phyloP scores from a whole-genome alignment of 2,329 filamentous ascomycete species.

The Cladosporium sp. region DNA sequence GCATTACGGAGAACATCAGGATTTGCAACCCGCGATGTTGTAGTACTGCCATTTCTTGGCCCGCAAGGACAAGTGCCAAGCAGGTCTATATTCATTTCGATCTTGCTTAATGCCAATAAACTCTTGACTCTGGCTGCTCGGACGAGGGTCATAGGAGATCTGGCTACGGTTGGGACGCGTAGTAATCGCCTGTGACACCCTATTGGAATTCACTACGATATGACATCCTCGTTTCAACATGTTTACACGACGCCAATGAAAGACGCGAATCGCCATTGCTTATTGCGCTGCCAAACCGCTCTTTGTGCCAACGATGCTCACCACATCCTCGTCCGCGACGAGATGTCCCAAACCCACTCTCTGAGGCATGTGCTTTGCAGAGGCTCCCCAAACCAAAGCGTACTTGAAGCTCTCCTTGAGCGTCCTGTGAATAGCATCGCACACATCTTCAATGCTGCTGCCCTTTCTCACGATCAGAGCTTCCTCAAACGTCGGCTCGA shows the following conservation, averaged over 20 bases:
- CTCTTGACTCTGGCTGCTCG: too few relatives aligned
- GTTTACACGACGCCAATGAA: too few relatives aligned
- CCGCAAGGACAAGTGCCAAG: background rate
- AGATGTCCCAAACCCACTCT: conserved; percentile 79
- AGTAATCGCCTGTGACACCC: too few relatives aligned
- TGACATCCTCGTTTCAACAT: too few relatives aligned
- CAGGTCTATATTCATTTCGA: background rate
- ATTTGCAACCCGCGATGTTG: too few relatives aligned
- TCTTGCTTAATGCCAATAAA: conserved; percentile 1
- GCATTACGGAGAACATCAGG: too few relatives aligned
- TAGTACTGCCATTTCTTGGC: background rate
- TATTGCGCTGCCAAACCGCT: conserved; percentile 30
- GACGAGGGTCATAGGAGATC: too few relatives aligned
- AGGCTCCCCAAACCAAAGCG: conserved; percentile 94
- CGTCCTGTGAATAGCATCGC: conserved; percentile 87
- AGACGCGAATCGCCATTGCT: background rate
- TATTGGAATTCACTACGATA: too few relatives aligned
- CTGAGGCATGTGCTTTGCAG: conserved; percentile 90
- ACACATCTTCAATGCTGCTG: conserved; percentile 92
- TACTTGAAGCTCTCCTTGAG: conserved; percentile 99
- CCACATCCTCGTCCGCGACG: conserved; percentile 67
- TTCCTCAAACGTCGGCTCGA: conserved; percentile 83
- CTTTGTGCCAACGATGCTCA: conserved; percentile 55
- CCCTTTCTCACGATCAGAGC: conserved; percentile 87
- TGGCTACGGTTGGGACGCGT: too few relatives aligned